Percentiles rank a stretch among this genome's conserved stretches.
Conservation (phyloP, 331 rosid species). For the Malus hybrid region DNA sequence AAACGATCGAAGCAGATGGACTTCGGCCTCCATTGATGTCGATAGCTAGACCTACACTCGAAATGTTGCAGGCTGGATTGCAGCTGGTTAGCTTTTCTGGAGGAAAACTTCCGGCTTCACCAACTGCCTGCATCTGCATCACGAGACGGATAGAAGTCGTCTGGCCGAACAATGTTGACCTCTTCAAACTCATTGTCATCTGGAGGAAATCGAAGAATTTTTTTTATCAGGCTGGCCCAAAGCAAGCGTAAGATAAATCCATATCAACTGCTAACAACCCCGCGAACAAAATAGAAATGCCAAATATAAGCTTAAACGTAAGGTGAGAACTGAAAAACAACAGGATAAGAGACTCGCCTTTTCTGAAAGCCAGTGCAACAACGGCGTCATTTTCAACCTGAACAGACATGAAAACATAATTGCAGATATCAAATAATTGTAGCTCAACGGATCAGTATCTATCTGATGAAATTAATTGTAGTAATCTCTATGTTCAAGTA, state of each 20-base stretch:
- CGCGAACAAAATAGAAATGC: neutral
- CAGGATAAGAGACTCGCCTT: constrained; percentile 36
- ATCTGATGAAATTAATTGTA: too few species aligned
- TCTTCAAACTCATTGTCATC: constrained; percentile 83
- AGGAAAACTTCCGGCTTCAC: constrained; percentile 16
- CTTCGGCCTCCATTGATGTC: neutral
- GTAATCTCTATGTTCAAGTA: neutral
- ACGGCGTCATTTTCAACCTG: constrained; percentile 86
- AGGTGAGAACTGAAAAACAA: neutral
- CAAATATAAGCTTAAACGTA: neutral
- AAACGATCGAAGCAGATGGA: neutral
- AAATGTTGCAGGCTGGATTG: neutral
- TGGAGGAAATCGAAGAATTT: constrained; percentile 19
- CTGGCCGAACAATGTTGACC: constrained; percentile 55
- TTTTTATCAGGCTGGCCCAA: neutral
- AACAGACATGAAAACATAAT: neutral
- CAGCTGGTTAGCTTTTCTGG: neutral
- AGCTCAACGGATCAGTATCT: neutral
- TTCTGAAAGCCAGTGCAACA: constrained; percentile 70
- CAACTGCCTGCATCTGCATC: constrained; percentile 61
- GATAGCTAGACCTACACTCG: neutral
- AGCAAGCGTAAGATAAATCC: neutral
- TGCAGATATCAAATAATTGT: too few species aligned
- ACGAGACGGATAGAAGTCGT: constrained; percentile 59
- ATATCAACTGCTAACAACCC: neutral